phyloP scores from a whole-genome alignment of 169 alveolate genomes.

The Cyclospora cayetanensis region DNA sequence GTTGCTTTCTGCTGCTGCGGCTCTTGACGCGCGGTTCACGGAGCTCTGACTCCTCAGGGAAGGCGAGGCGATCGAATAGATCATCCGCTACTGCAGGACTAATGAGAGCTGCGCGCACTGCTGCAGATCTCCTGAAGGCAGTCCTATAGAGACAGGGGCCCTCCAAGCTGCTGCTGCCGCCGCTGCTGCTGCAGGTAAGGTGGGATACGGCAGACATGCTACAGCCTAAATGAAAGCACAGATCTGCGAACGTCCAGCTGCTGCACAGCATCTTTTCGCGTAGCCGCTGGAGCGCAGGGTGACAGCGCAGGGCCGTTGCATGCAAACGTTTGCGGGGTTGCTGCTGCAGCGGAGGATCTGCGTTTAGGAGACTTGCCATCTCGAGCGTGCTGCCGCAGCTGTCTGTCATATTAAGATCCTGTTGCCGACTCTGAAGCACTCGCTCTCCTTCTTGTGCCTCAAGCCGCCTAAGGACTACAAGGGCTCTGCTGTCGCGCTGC shows the following conservation, averaged over 20 bases:
- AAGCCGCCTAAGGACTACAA: constrained; percentile 2
- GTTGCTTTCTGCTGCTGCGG: constrained; percentile 32
- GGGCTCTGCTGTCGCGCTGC: constrained; percentile 59
- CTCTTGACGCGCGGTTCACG: background rate
- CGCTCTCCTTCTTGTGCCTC: constrained; percentile 19
- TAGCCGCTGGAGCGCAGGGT: constrained; percentile 57
- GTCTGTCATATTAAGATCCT: background rate
- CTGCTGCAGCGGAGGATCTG: constrained; percentile 10
- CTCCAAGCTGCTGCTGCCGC: constrained; percentile 40
- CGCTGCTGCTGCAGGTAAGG: constrained; percentile 40
- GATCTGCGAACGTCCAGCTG: constrained; percentile 53
- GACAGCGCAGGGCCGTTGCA: constrained; percentile 30
- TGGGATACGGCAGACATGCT: background rate
- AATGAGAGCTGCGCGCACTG: constrained; percentile 16
- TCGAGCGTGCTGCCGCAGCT: constrained; percentile 14
- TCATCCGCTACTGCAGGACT: constrained; percentile 50
- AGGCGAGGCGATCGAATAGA: constrained; percentile 16
- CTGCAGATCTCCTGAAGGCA: constrained; percentile 23
- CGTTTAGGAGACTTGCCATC: constrained; percentile 24
- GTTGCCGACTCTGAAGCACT: constrained; percentile 35
- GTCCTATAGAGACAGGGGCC: constrained; percentile 35
- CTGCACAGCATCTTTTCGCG: constrained; percentile 39
- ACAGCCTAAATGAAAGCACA: constrained; percentile 43
- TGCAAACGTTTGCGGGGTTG: constrained; percentile 4
- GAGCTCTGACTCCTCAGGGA: background rate